phyloP scores from a whole-genome alignment of 441 rosid species.

The Bruguiera hainesii region DNA sequence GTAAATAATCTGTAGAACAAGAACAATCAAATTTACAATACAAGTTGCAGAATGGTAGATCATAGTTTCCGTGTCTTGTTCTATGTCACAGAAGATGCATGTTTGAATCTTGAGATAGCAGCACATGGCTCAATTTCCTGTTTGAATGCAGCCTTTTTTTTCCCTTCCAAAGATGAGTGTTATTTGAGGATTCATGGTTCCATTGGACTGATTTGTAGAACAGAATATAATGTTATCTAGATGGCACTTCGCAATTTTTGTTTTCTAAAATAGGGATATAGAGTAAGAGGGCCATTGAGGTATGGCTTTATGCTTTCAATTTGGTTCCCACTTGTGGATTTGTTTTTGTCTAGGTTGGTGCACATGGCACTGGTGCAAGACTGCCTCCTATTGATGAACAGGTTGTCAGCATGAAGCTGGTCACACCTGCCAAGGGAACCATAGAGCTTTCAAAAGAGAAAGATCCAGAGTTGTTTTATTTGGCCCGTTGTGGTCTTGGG shows the following conservation, averaged over 20 bases:
- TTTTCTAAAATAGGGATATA: background rate
- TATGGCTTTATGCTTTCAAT: conserved; percentile 7
- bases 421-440: conserved; percentile 95
- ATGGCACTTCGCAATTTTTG: conserved; percentile 1
- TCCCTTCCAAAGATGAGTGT: background rate
- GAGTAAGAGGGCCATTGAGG: background rate
- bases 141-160: background rate
- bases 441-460: conserved; percentile 81
- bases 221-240: background rate
- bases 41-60: no score
- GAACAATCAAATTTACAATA: no score
- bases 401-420: conserved; percentile 82
- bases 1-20: no score
- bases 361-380: conserved; percentile 95
- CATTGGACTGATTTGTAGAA: no score
- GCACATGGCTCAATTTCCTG: background rate
- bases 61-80: no score
- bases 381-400: conserved; percentile 98
- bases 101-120: background rate
- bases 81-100: background rate
- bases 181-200: background rate
- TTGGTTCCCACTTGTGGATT: conserved; percentile 3
- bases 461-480: conserved; percentile 82
- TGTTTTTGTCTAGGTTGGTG: conserved; percentile 65
- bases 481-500: conserved; percentile 94